These are phyloP conservation scores for Petunia hybrid DNA, from an alignment of 305 asterid species.

Conservation along the genomic window DNA sequence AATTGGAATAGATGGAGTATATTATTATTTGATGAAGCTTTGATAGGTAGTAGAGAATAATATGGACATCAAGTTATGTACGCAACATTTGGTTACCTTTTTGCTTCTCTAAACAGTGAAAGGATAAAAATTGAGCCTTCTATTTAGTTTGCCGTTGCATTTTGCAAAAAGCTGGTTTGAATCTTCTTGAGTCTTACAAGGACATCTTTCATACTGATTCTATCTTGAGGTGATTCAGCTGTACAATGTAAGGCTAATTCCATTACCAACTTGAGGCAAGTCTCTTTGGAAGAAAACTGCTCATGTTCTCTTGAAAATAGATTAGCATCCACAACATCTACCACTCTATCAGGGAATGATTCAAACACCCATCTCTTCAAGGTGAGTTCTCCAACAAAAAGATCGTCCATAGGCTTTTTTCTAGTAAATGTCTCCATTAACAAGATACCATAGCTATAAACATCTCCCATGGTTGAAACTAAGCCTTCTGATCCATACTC, in stretches of 20 bases:
- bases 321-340: background rate
- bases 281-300: background rate
- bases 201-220: constrained; percentile 35
- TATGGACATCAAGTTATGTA: too few species aligned
- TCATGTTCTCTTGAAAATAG: background rate
- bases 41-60: too few species aligned
- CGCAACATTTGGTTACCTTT: too few species aligned
- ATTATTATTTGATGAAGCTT: too few species aligned
- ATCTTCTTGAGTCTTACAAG: constrained; percentile 31
- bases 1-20: too few species aligned
- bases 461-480: background rate
- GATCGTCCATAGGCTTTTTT: too few species aligned
- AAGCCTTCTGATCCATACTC: background rate
- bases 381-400: too few species aligned
- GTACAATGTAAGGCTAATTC: constrained; percentile 39
- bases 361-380: too few species aligned
- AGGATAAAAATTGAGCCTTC: too few species aligned
- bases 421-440: background rate
- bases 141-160: too few species aligned
- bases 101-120: too few species aligned
- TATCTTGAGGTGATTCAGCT: constrained; percentile 26
- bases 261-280: constrained; percentile 23
- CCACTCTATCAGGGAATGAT: background rate
- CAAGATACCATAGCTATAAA: background rate
- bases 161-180: background rate